These are phyloP conservation scores for Penicillium cosmopolitanum DNA, from an alignment of 495 filamentous ascomycete genomes.

Conservation along the genomic window DNA sequence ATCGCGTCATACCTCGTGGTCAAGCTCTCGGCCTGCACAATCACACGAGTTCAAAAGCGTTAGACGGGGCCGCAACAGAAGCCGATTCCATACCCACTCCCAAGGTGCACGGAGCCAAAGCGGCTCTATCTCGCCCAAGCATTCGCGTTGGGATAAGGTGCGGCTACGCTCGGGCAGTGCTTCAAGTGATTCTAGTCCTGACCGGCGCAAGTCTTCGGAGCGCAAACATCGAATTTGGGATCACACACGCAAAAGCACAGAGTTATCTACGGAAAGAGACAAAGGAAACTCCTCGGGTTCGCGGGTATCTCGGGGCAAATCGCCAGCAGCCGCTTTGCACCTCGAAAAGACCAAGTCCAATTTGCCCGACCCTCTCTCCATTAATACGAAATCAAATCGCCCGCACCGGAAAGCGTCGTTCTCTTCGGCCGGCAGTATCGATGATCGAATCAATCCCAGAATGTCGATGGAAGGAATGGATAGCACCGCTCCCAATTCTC, in stretches of 20 bases:
- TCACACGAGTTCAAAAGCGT: constrained; percentile 35
- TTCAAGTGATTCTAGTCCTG: constrained; percentile 36
- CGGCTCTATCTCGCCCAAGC: constrained; percentile 27
- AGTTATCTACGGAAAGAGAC: constrained; percentile 10
- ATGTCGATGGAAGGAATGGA: constrained; percentile 53
- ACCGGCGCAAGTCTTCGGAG: constrained; percentile 21
- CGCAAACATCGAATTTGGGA: constrained; percentile 14
- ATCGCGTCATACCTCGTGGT: constrained; percentile 37
- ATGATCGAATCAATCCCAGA: constrained; percentile 40
- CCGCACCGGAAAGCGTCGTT: constrained; percentile 33
- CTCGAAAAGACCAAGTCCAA: constrained; percentile 12
- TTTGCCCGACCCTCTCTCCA: constrained; percentile 8
- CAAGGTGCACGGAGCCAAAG: constrained; percentile 33
- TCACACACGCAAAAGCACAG: constrained; percentile 18
- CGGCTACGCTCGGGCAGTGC: constrained; percentile 35
- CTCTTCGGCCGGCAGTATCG: constrained; percentile 42
- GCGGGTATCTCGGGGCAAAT: constrained; percentile 19
- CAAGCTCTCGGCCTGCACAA: constrained; percentile 33
- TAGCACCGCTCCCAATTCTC: constrained; percentile 52
- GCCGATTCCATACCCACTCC: constrained; percentile 33
- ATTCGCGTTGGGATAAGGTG: constrained; percentile 29
- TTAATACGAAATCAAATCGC: constrained; percentile 13
- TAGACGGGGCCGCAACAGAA: constrained; percentile 39
- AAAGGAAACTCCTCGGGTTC: constrained; percentile 12
- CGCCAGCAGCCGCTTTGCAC: constrained; percentile 3